These are phyloP conservation scores for Termitomyces titanicus DNA, from an alignment of 768 basidiomycete species.

Conservation along the genomic window DNA sequence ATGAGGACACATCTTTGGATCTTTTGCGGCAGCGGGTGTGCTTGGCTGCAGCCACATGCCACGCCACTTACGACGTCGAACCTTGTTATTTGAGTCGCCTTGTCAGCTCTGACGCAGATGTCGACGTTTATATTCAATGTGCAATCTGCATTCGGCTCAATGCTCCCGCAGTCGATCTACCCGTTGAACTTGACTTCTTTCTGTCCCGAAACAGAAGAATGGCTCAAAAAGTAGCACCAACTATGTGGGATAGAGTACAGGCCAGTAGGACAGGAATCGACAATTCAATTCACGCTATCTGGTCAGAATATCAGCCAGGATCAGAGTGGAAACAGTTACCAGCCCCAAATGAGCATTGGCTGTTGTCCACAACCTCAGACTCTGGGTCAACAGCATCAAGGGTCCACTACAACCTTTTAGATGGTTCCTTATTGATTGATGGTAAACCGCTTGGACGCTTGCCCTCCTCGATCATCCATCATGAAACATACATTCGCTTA, in stretches of 20 bases:
- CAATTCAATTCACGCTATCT: constrained; percentile 12
- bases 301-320: constrained; percentile 14
- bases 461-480: constrained; percentile 25
- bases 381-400: background rate
- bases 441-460: constrained; percentile 37
- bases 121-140: constrained; percentile 20
- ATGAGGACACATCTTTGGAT: background rate
- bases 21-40: constrained; percentile 3
- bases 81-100: constrained; percentile 3
- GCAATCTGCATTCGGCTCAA: constrained; percentile 24
- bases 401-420: constrained; percentile 37
- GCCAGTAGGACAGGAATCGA: constrained; percentile 7
- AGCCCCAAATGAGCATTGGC: constrained; percentile 24
- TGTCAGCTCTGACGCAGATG: constrained; percentile 19
- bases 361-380: constrained; percentile 12
- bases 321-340: constrained; percentile 18
- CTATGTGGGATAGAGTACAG: constrained; percentile 2
- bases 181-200: constrained; percentile 14
- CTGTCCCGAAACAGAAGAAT: constrained; percentile 28
- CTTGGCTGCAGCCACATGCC: constrained; percentile 5
- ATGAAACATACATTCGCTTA: constrained; percentile 31
- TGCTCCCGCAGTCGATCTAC: constrained; percentile 5
- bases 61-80: constrained; percentile 23
- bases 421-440: constrained; percentile 37
- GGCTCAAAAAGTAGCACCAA: constrained; percentile 19